Base-by-base conservation (phyloP, 140 eudicot species). In the Bidens hawaiensis region DNA sequence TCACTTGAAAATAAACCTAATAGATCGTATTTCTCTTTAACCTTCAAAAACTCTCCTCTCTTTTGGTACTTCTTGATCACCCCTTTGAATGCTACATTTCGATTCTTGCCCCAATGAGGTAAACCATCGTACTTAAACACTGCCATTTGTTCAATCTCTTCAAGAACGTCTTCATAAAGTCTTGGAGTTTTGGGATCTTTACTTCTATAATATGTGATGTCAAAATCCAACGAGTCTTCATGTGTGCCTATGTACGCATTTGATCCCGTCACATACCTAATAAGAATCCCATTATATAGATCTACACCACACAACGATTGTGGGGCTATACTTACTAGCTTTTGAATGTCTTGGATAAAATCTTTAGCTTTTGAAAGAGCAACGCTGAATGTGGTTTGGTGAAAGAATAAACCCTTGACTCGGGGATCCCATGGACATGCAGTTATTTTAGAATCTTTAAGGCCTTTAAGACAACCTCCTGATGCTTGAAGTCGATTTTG, bases 31-130 rank as follows among this genome's bases (percentile, higher is more conserved):
- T 36, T 77, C 19, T 75, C 43, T 61, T 83, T 90, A 19, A 90
- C 82, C 64, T 70, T 77, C 6, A 81, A 22, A 30, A 90, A 83
- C 15, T 76, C 60, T n/a, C 7, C 17, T 3, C 75, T 73, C 38
- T 67, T 75, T 49, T 51, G 64, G 30, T 81, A 86, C 78, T 90
- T 90, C 13, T 76, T 55, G 26, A 86, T 67, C 2, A 41, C 90
- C 48, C 94, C 85, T 15, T 28, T 22, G 19, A 86, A 90, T 14
- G 94, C 97, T 16, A 83, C 75, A 40, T 90, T 86, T 53, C 97
- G 75, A 67, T 90, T 90, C 79, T 90, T 90, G 1, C 97, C 97
- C 97, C 97, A 90, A 40, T 90, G 97, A 6, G 97, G 97, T 36
- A 81, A 25, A 8, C 80, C 95, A 7, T 71, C 78, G 15, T 90